Evolutionary conservation across 306 rosid species (phyloP).

Genomic region (Pyrus bretschneideri): DNA sequence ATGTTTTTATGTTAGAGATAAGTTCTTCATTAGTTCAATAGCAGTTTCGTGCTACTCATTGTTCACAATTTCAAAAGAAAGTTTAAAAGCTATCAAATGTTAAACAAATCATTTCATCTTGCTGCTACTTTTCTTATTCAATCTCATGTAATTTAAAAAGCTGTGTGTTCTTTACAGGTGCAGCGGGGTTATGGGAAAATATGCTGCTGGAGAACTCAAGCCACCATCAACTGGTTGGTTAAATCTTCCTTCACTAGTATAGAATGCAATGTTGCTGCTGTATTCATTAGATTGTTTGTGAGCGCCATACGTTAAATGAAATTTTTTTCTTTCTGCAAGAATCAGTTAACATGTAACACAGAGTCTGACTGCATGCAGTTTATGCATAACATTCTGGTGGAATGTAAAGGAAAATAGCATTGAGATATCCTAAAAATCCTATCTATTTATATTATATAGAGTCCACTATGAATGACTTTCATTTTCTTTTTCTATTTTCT

Average conservation of each 20-base stretch:
- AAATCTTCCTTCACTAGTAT: conserved; percentile 3
- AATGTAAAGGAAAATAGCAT: background rate
- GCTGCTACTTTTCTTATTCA: background rate
- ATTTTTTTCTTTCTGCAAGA: background rate
- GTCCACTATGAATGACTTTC: background rate
- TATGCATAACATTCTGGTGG: background rate
- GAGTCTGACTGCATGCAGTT: background rate
- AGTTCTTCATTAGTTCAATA: background rate
- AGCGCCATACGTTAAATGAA: background rate
- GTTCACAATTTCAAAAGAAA: background rate
- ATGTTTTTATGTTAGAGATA: background rate
- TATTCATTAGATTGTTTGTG: background rate
- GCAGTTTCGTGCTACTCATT: background rate
- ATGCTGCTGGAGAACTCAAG: conserved; percentile 98
- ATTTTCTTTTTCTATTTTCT: conserved; percentile 14
- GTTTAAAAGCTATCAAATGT: background rate
- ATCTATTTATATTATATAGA: too few relatives aligned
- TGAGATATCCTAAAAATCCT: background rate
- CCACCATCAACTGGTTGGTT: conserved; percentile 69
- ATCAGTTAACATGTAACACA: background rate
- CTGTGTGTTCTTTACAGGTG: conserved; percentile 57
- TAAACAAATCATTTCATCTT: background rate
- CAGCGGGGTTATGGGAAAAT: conserved; percentile 99
- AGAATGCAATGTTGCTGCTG: background rate
- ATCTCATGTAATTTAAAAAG: background rate